Percentiles rank a stretch among this genome's conserved stretches.
Evolutionary conservation across 2,329 filamentous ascomycete genomes (phyloP).

Genomic region (Cercospora citrullina): DNA sequence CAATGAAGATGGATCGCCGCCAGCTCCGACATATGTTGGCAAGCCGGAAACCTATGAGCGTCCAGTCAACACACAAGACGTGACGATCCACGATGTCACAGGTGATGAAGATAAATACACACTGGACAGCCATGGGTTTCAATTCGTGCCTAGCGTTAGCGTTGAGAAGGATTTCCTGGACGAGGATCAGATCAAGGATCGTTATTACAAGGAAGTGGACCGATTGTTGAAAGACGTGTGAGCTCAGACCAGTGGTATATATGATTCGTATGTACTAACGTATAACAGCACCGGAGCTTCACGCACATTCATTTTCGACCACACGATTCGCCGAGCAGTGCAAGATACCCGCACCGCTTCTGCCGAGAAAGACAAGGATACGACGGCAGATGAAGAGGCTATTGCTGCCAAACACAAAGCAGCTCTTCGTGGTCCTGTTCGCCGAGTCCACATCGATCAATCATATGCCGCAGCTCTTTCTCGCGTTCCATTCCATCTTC

Average conservation of each 20-base stretch:
- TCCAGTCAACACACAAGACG: slow-evolving; percentile 33
- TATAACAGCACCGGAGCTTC: slow-evolving; percentile 53
- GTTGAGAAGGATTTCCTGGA: slow-evolving; percentile 42
- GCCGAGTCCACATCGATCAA: slow-evolving; percentile 61
- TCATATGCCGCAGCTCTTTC: slow-evolving; percentile 49
- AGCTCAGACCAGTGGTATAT: not conserved
- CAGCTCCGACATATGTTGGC: slow-evolving; percentile 26
- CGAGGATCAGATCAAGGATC: slow-evolving; percentile 41
- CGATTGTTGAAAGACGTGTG: slow-evolving; percentile 43
- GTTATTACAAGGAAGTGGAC: slow-evolving; percentile 44
- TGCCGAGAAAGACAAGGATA: slow-evolving; percentile 28
- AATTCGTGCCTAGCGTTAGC: slow-evolving; percentile 39
- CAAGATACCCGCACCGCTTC: slow-evolving; percentile 31
- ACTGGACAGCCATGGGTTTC: slow-evolving; percentile 38
- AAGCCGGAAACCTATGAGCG: slow-evolving; percentile 39
- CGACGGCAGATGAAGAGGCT: not conserved
- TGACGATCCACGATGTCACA: slow-evolving; percentile 47
- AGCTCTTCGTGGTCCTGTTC: slow-evolving; percentile 47
- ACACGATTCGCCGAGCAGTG: slow-evolving; percentile 56
- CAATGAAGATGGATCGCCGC: slow-evolving; percentile 30
- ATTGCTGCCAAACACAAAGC: slow-evolving; percentile 21
- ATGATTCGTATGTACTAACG: not conserved
- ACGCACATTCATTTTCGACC: slow-evolving; percentile 62
- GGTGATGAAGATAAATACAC: slow-evolving; percentile 43
- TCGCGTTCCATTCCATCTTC: slow-evolving; percentile 50